Percentiles rank a stretch among this genome's conserved stretches.
These are phyloP conservation scores for Clonostachys byssicola DNA, from an alignment of 2,329 filamentous ascomycete species.

Conservation along the genomic window DNA sequence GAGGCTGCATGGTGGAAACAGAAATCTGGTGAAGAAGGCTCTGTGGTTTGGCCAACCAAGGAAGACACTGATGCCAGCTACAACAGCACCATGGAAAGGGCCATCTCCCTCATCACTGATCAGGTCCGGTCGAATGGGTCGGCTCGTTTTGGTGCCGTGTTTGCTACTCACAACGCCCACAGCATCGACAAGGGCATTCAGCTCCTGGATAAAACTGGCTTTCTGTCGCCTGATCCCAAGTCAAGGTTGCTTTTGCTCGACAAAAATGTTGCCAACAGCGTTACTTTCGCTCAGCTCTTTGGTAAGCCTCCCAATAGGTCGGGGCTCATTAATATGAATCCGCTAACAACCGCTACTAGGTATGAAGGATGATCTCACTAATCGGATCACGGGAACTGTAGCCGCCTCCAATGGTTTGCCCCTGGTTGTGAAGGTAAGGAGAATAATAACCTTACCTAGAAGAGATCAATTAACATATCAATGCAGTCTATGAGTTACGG, in stretches of 20 bases:
- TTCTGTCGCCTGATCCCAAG: not conserved
- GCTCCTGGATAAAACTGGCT: not conserved
- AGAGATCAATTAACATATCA: too few species aligned
- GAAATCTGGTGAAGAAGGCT: slow-evolving; percentile 3
- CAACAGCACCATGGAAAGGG: not conserved
- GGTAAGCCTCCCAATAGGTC: not conserved
- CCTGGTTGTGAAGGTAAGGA: slow-evolving; percentile 9
- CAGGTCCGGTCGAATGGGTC: slow-evolving; percentile 4
- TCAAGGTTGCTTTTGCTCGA: not conserved
- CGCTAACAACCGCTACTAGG: not conserved
- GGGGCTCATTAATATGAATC: not conserved
- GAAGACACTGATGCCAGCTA: not conserved
- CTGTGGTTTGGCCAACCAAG: slow-evolving; percentile 4
- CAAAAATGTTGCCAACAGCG: not conserved
- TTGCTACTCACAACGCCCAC: too few species aligned
- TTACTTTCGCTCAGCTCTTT: slow-evolving; percentile 2
- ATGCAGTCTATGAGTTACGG: too few species aligned
- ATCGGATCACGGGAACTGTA: slow-evolving; percentile 8
- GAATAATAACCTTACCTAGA: not conserved
- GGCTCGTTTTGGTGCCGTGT: slow-evolving; percentile 5
- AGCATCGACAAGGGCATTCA: too few species aligned
- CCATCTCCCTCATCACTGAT: slow-evolving; percentile 1
- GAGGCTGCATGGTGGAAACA: too few species aligned
- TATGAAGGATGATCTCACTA: slow-evolving; percentile 11
- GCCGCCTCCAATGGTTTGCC: slow-evolving; percentile 4